A percentile compares a stretch with the other conserved stretches of the same genome.
Conservation (phyloP, 148 eudicot genomes). For the Fagopyrum homotropicum region DNA sequence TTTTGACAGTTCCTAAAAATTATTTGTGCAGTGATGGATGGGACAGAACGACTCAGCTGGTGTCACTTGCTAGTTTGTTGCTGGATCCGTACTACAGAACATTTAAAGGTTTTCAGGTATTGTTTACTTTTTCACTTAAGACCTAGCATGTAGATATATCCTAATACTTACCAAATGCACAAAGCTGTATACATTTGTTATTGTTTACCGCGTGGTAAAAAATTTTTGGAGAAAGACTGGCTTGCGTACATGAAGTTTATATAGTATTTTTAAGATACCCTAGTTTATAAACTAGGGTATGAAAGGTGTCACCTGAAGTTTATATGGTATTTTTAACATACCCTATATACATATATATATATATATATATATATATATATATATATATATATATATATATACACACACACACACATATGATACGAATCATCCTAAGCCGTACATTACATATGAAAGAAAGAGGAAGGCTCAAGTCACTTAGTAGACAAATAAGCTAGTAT, state of each 20-base stretch:
- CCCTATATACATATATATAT: too few species aligned
- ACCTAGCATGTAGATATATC: not conserved
- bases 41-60: conserved; percentile 95
- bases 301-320: too few species aligned
- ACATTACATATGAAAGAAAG: not conserved
- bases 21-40: conserved; percentile 86
- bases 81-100: conserved; percentile 98
- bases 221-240: not conserved
- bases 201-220: not conserved
- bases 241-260: not conserved
- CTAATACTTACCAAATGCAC: not conserved
- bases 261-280: too few species aligned
- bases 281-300: too few species aligned
- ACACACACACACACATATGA: not conserved
- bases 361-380: too few species aligned
- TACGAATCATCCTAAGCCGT: not conserved
- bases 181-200: not conserved
- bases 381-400: too few species aligned
- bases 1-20: not conserved
- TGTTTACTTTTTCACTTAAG: not conserved
- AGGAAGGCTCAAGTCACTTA: not conserved
- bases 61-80: conserved; percentile 88
- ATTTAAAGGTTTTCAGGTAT: conserved; percentile 93
- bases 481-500: not conserved
- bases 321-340: too few species aligned